phyloP scores from a whole-genome alignment of 2,329 filamentous ascomycete species.

The Lasiodiplodia sp. region DNA sequence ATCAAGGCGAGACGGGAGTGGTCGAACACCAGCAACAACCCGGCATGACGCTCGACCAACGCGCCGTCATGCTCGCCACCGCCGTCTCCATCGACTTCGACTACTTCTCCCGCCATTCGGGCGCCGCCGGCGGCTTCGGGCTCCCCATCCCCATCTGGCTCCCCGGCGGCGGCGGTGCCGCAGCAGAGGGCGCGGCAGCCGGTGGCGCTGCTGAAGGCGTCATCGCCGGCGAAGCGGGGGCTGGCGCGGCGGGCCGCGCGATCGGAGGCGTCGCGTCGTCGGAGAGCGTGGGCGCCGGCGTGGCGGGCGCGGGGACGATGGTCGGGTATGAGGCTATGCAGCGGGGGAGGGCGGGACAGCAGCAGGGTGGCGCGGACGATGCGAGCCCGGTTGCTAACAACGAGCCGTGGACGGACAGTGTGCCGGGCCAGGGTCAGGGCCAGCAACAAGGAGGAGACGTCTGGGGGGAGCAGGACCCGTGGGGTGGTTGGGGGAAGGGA shows the following conservation, averaged over 20 bases:
- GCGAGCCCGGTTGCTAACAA: conserved; percentile 40
- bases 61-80: conserved; percentile 71
- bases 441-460: conserved; percentile 34
- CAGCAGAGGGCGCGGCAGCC: conserved; percentile 44
- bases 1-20: conserved; percentile 27
- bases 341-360: conserved; percentile 51
- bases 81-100: conserved; percentile 72
- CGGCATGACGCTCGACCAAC: conserved; percentile 70
- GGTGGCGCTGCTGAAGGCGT: conserved; percentile 48
- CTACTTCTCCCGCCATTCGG: conserved; percentile 70
- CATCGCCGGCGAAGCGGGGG: conserved; percentile 47
- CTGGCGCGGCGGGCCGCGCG: conserved; percentile 55
- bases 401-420: conserved; percentile 38
- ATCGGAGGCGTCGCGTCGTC: conserved; percentile 54
- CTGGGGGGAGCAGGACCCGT: conserved; percentile 41
- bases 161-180: conserved; percentile 52
- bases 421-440: conserved; percentile 30
- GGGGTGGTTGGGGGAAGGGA: conserved; percentile 31
- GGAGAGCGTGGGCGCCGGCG: conserved; percentile 46
- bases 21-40: conserved; percentile 42
- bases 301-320: conserved; percentile 62
- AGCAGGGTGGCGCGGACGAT: conserved; percentile 37
- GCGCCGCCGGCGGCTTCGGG: conserved; percentile 52
- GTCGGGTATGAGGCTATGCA: conserved; percentile 71
- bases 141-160: conserved; percentile 59